These are phyloP conservation scores for Phycomyces nitens DNA, from an alignment of 192 early-diverging fungal species.

Conservation along the genomic window DNA sequence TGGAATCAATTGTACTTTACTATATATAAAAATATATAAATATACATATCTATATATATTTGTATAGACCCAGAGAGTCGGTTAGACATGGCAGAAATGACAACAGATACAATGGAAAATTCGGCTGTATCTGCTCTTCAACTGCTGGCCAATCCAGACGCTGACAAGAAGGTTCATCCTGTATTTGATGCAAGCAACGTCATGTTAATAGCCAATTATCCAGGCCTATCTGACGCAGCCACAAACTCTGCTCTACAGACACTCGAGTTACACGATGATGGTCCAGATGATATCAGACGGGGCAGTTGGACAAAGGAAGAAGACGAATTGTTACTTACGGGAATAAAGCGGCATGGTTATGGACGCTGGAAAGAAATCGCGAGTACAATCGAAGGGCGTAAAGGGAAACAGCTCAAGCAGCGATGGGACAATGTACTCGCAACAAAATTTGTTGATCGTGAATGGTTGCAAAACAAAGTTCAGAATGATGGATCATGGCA, in stretches of 20 bases:
- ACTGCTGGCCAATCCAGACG: constrained; percentile 1
- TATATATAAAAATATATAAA: too few species aligned
- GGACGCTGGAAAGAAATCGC: constrained; percentile 39
- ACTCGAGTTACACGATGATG: background rate
- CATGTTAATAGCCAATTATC: constrained; percentile 17
- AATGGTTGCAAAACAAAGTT: constrained; percentile 25
- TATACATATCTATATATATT: too few species aligned
- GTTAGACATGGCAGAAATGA: too few species aligned
- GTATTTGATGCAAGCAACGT: background rate
- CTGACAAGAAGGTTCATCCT: background rate
- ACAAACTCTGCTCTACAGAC: background rate
- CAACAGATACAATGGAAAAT: constrained; percentile 24
- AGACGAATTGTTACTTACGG: constrained; percentile 28
- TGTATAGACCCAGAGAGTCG: too few species aligned
- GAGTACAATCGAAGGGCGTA: constrained; percentile 28
- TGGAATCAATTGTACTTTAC: background rate
- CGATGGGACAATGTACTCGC: constrained; percentile 35
- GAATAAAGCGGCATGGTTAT: constrained; percentile 31
- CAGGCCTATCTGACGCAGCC: background rate
- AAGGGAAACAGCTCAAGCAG: constrained; percentile 36
- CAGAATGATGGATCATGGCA: background rate
- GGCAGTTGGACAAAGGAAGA: constrained; percentile 36
- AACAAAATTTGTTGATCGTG: constrained; percentile 32
- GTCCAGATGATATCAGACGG: constrained; percentile 14
- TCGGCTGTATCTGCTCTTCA: constrained; percentile 27